Percentiles rank a stretch among this genome's conserved stretches.
Evolutionary conservation across 306 rosid species (phyloP).

Genomic region (Lathyrus sativus): DNA sequence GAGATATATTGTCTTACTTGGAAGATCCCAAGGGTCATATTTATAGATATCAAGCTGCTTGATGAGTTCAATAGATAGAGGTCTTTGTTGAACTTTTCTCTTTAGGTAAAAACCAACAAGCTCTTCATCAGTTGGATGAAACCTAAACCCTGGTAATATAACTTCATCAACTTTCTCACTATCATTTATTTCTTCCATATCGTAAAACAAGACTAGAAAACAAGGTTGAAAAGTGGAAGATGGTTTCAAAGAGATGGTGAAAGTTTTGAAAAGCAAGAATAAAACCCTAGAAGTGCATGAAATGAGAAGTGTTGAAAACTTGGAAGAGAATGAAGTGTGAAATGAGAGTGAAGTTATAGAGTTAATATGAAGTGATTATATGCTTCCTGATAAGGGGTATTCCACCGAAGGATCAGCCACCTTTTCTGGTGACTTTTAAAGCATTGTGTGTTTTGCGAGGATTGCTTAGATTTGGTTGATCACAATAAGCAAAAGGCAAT

Average conservation of each 20-base stretch:
- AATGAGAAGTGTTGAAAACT: constrained; percentile 8
- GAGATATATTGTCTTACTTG: constrained; percentile 56
- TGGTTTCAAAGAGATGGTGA: constrained; percentile 14
- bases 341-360: constrained; percentile 42
- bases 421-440: constrained; percentile 79
- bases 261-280: constrained; percentile 20
- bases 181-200: constrained; percentile 47
- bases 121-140: constrained; percentile 98
- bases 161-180: constrained; percentile 72
- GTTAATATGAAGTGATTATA: constrained; percentile 68
- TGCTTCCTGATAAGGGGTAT: constrained; percentile 79
- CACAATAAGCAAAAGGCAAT: constrained; percentile 42
- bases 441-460: constrained; percentile 52
- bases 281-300: constrained; percentile 37
- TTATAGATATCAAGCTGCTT: constrained; percentile 92
- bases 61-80: constrained; percentile 87
- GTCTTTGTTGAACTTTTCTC: constrained; percentile 75
- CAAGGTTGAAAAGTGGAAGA: constrained; percentile 22
- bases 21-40: constrained; percentile 98
- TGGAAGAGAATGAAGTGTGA: constrained; percentile 37
- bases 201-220: constrained; percentile 3
- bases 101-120: constrained; percentile 89
- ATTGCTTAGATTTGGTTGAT: constrained; percentile 37
- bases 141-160: constrained; percentile 89
- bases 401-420: constrained; percentile 95